A percentile compares a stretch with the other conserved stretches of the same genome.
Evolutionary conservation across 345 rosid species (phyloP).

Genomic region (Syzygium aromaticum): DNA sequence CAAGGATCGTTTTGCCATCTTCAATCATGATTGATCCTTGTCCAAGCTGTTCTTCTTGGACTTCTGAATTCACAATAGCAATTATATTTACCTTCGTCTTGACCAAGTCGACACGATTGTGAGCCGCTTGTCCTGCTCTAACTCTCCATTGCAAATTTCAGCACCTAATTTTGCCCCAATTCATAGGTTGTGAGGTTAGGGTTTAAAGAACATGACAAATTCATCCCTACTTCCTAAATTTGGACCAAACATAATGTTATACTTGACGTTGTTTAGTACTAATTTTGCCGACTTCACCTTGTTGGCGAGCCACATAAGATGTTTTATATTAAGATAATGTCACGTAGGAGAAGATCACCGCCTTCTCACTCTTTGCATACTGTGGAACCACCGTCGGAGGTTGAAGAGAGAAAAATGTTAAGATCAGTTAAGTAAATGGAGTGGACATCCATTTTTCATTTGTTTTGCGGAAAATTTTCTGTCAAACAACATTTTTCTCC

Average conservation of each 20-base stretch:
- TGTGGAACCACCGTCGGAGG: no score
- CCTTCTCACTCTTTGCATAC: no score
- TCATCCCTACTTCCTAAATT: not conserved
- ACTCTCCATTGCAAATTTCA: not conserved
- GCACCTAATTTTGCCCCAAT: not conserved
- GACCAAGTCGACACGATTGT: not conserved
- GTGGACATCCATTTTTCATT: no score
- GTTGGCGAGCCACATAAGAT: no score
- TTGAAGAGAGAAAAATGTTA: no score
- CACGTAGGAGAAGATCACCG: no score
- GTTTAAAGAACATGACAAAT: not conserved
- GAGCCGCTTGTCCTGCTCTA: not conserved
- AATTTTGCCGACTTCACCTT: not conserved
- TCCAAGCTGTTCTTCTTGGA: not conserved
- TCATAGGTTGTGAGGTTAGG: not conserved
- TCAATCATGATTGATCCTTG: not conserved
- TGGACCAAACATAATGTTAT: not conserved
- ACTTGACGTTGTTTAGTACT: not conserved
- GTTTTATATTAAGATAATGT: no score
- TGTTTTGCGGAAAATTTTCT: no score
- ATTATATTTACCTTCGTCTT: not conserved
- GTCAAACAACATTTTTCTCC: no score
- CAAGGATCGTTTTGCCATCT: not conserved
- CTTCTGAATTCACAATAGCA: not conserved
- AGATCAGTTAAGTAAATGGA: no score